These are phyloP conservation scores for Piper betle DNA, from an alignment of 164 flowering plant species.

Conservation along the genomic window DNA sequence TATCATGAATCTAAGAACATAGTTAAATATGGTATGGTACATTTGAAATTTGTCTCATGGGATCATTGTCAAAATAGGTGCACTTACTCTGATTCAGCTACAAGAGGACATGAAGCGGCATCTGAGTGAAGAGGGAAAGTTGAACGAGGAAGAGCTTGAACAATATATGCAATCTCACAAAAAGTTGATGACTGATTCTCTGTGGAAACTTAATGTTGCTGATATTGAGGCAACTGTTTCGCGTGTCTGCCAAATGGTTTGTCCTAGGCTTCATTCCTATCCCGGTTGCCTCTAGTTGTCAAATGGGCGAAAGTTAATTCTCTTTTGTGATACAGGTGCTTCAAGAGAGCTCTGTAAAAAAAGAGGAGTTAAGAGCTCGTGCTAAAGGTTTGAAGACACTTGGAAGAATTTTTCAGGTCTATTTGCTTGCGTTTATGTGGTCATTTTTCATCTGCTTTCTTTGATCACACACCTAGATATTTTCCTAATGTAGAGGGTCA, in stretches of 20 bases:
- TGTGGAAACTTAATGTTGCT: conserved; percentile 98
- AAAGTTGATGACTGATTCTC: conserved; percentile 81
- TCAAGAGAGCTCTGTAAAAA: conserved; percentile 69
- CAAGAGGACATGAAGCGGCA: conserved; percentile 96
- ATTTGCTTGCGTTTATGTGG: background rate
- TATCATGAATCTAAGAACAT: background rate
- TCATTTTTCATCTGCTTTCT: background rate
- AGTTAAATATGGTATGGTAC: background rate
- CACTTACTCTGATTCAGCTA: conserved; percentile 79
- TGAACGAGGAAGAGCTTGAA: conserved; percentile 88
- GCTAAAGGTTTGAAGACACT: conserved; percentile 89
- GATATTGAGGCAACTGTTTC: conserved; percentile 96
- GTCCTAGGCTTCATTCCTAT: conserved; percentile 7
- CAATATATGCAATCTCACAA: conserved; percentile 76
- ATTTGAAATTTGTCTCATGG: too few species aligned
- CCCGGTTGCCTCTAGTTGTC: background rate
- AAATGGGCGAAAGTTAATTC: background rate
- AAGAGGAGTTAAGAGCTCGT: conserved; percentile 80
- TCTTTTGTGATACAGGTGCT: conserved; percentile 51
- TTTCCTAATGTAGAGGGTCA: too few species aligned
- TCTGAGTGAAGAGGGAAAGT: conserved; percentile 80
- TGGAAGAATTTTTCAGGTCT: conserved; percentile 90
- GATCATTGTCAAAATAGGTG: conserved; percentile 32
- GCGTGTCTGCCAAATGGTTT: conserved; percentile 93
- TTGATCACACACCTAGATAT: too few species aligned